Conservation (phyloP, 495 filamentous ascomycete genomes). For the Jackrogersella multiformis region DNA sequence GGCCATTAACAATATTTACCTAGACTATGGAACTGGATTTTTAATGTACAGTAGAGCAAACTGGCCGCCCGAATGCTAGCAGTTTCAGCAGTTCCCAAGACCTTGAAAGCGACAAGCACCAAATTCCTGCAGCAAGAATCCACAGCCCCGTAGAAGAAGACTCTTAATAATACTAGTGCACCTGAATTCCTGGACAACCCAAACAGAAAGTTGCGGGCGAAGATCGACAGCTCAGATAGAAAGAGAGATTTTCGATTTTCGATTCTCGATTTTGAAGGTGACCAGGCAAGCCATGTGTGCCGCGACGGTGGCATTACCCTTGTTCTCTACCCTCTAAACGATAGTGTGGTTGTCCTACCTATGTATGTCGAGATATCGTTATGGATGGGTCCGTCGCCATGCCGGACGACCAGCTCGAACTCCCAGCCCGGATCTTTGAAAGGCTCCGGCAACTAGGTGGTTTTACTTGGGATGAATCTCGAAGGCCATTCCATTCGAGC, state of each 20-base stretch:
- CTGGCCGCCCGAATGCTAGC: conserved; percentile 12
- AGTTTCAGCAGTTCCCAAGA: conserved; percentile 10
- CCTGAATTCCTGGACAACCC: conserved; percentile 25
- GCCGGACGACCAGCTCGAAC: conserved; percentile 71
- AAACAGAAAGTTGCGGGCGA: conserved; percentile 35
- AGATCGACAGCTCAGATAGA: conserved; percentile 18
- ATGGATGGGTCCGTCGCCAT: conserved; percentile 60
- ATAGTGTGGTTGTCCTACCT: conserved; percentile 34
- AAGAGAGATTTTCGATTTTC: not conserved
- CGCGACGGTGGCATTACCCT: conserved; percentile 46
- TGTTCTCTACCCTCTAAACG: conserved; percentile 30
- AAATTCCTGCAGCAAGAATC: conserved; percentile 23
- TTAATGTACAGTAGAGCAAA: conserved; percentile 32
- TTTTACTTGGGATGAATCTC: conserved; percentile 78
- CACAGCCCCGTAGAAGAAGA: conserved; percentile 26
- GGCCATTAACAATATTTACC: conserved; percentile 28
- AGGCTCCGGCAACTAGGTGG: conserved; percentile 75
- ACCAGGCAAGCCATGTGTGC: conserved; percentile 49
- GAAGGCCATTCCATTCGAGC: conserved; percentile 78
- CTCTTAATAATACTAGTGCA: conserved; percentile 20
- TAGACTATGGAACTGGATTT: conserved; percentile 15
- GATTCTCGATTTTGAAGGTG: conserved; percentile 32
- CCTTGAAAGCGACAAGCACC: conserved; percentile 36
- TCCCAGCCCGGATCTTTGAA: conserved; percentile 76
- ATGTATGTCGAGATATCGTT: conserved; percentile 50